Evolutionary conservation across 345 rosid genomes (phyloP), one percentile per base, ranked within the genome.

Genomic region (Hibiscus trionum): DNA sequence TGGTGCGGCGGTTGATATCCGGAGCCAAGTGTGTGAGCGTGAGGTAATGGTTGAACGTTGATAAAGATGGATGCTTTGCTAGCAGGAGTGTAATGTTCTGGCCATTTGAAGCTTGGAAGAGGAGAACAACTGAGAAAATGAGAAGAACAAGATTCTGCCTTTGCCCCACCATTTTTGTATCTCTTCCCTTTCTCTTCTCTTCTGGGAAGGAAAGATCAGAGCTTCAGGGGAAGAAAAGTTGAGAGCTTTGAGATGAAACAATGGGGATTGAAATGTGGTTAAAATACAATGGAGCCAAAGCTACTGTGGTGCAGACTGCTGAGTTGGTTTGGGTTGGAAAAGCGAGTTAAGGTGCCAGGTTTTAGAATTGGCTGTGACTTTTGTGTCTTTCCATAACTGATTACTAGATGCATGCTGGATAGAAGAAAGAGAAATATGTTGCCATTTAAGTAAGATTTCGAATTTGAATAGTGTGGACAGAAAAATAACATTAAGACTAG

Each of bases 1-100:
- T 93, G 60, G 87, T 88, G 62, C 84, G 82, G 69, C 84, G 74
- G 86, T 89, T 96, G 89, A 96, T 96, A 69, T 96, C 97, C 33
- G 59, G 81, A 75, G 93, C 97, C 35, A 96, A 90, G 87, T 88
- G 99, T 5, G 98, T 96, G 53, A 75, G 46, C 67, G 90, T 77
- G 21, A 96, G 90, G 88, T 84, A 84, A 74, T 87, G 96, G 88
- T 83, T 96, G 86, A 96, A 93, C 74, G 94, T 86, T 76, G 99
- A 88, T 84, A 91, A 82, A 9, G 78, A 72, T 0, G 97, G 98
- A 81, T 93, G 96, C 24, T 39, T 65, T 8, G 91, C 87, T 2
- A 96, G 82, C 46, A 96, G 78, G 61, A 71, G 82, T 31, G 98
- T 96, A 80, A 96, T 74, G 84, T 96, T 96, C 78, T 89, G 97